A percentile compares a stretch with the other conserved stretches of the same genome.
These are phyloP conservation scores for Aegilops tauschii DNA, from an alignment of 176 grass and related monocot species.

Conservation along the genomic window DNA sequence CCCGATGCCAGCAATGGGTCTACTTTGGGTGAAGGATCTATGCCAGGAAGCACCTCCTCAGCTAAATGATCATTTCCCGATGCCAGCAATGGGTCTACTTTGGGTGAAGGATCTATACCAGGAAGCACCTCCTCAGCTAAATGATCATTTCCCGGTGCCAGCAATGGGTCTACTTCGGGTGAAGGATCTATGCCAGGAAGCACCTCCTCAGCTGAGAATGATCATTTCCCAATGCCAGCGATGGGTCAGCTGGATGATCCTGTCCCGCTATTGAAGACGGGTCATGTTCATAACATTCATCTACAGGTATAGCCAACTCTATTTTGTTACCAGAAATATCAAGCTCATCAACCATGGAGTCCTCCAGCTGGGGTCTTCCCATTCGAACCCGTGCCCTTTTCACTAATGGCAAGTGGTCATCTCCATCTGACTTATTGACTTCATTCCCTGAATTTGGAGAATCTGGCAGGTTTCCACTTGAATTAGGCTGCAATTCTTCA, in stretches of 20 bases:
- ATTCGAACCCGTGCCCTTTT: constrained; percentile 96
- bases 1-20: not conserved
- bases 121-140: not conserved
- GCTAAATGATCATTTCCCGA: not conserved
- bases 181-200: constrained; percentile 24
- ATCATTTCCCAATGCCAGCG: not conserved
- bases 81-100: constrained; percentile 18
- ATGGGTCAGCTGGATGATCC: constrained; percentile 19
- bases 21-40: constrained; percentile 37
- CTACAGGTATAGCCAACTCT: constrained; percentile 19
- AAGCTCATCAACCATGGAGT: constrained; percentile 30
- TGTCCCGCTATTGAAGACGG: constrained; percentile 15
- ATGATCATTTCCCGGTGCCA: not conserved
- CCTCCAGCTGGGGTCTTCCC: constrained; percentile 53
- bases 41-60: not conserved
- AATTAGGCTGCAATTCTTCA: constrained; percentile 30
- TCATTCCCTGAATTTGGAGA: constrained; percentile 64
- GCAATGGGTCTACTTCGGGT: constrained; percentile 15
- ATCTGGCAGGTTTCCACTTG: constrained; percentile 29
- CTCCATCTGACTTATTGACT: constrained; percentile 79
- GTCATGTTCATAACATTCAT: constrained; percentile 32
- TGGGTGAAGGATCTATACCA: constrained; percentile 25
- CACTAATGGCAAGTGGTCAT: constrained; percentile 91
- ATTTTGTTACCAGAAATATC: constrained; percentile 28
- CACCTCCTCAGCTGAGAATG: not conserved